Evolutionary conservation across 2,329 filamentous ascomycete species (phyloP), one percentile per base, ranked within the genome.

Genomic region (Penicillium sp.): DNA sequence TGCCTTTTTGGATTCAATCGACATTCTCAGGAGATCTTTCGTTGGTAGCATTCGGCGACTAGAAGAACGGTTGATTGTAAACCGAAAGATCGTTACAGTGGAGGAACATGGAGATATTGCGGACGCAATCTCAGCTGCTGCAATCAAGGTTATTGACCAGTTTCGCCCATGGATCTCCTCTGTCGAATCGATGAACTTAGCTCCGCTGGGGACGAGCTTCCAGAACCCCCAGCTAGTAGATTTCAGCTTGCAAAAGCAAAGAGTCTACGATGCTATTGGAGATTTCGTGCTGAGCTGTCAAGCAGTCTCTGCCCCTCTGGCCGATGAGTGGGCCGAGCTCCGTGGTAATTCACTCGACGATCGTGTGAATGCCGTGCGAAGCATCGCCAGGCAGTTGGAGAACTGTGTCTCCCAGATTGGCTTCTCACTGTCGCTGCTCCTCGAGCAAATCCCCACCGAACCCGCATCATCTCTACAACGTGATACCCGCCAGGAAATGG

Each of bases 271-370:
- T 74, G 89, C 92, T 58, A 89, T 96, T 55, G 93, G 92, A 9
- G 94, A 97, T 72, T 83, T 99, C 29, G 78, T 97, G 4, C 78
- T 96, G 50, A 87, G 89, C 58, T 97, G 93, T 69, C 94, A 99
- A 75, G 87, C 90, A 25, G 89, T 97, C n/a, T 90, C 92, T 6
- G 91, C 91, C 9, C 94, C 94, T 6, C 77, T 99, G 43, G 90
- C 89, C 9, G 94, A 99, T 71, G 94, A 99, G 76, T 99, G 94
- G 94, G 86, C 93, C 4, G 92, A 96, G 72, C 82, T 93, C n/a
- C 87, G 92, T 43, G 91, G 92, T 2, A 91, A 96, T 71, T 90
- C 93, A 8, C 80, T 99, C 31, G 93, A 97, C 70, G 91, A 91
- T 64, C 87, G 94, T 23, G 77, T 97, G 27, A 89, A 89, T 62